Percentiles rank a stretch among this genome's conserved stretches.
Conservation (phyloP, 495 filamentous ascomycete species). For the Margaritispora aquatica region DNA sequence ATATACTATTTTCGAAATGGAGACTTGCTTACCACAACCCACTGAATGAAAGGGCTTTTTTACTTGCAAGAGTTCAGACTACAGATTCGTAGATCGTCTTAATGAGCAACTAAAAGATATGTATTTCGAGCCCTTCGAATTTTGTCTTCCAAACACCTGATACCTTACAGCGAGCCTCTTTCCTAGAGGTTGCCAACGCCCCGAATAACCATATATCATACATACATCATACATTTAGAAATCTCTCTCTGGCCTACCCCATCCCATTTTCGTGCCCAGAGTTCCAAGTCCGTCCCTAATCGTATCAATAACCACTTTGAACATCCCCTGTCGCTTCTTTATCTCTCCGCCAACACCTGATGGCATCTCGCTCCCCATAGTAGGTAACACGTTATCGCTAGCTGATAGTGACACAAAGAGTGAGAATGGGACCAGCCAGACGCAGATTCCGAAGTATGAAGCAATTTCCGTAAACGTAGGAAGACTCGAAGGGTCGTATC, state of each 20-base stretch:
- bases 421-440: conserved; percentile 94
- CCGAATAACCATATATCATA: conserved; percentile 1
- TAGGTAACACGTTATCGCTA: conserved; percentile 89
- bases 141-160: background rate
- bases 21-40: no score
- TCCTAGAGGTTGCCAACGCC: conserved; percentile 2
- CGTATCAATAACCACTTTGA: conserved; percentile 80
- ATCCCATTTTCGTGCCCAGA: conserved; percentile 64
- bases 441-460: conserved; percentile 91
- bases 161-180: background rate
- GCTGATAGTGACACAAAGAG: conserved; percentile 91
- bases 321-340: conserved; percentile 71
- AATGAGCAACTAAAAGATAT: background rate
- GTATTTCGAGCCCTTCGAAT: background rate
- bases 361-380: conserved; percentile 53
- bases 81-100: background rate
- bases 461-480: conserved; percentile 93
- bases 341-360: conserved; percentile 33
- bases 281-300: conserved; percentile 67
- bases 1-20: no score
- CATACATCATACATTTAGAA: conserved; percentile 19
- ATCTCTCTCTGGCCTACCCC: conserved; percentile 15
- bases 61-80: no score
- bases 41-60: no score
- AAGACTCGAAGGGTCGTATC: conserved; percentile 41